These are phyloP conservation scores for Eimeria maxima DNA, from an alignment of 169 alveolate genomes.

Conservation along the genomic window DNA sequence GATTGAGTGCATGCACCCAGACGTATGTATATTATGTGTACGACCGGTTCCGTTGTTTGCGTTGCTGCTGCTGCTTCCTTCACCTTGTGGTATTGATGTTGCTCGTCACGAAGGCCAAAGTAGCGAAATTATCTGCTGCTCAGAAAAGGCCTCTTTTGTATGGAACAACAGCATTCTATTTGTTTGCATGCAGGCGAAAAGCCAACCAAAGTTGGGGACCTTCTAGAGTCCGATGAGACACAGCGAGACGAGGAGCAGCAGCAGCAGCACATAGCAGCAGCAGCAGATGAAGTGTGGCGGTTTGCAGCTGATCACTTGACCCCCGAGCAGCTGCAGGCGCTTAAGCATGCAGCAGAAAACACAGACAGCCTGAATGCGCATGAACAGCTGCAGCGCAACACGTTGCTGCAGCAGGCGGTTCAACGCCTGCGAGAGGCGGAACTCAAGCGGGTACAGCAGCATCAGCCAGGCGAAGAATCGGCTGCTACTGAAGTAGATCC, in stretches of 20 bases:
- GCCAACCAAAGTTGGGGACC: constrained; percentile 57
- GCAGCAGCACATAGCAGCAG: constrained; percentile 19
- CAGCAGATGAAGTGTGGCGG: constrained; percentile 37
- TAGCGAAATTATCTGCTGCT: neutral
- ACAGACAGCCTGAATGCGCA: neutral
- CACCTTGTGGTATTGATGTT: neutral
- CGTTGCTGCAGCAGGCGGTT: constrained; percentile 45
- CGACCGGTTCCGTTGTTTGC: too few relatives aligned
- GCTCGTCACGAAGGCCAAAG: neutral
- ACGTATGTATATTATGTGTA: neutral
- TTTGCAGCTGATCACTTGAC: neutral
- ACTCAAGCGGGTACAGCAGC: constrained; percentile 21
- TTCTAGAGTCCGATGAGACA: constrained; percentile 14
- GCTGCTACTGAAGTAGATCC: neutral
- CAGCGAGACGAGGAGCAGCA: constrained; percentile 50
- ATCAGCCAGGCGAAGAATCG: neutral
- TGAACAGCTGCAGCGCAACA: neutral
- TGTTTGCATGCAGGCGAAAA: constrained; percentile 29
- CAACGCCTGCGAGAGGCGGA: neutral
- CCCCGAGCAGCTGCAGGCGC: constrained; percentile 24
- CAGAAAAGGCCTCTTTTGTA: too few relatives aligned
- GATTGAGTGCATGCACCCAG: neutral
- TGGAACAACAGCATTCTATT: too few relatives aligned
- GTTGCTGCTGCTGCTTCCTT: too few relatives aligned
- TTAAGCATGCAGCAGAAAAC: neutral